Percentiles rank a stretch among this genome's conserved stretches.
phyloP scores from a whole-genome alignment of 306 rosid species.

The Glycine tomentella region DNA sequence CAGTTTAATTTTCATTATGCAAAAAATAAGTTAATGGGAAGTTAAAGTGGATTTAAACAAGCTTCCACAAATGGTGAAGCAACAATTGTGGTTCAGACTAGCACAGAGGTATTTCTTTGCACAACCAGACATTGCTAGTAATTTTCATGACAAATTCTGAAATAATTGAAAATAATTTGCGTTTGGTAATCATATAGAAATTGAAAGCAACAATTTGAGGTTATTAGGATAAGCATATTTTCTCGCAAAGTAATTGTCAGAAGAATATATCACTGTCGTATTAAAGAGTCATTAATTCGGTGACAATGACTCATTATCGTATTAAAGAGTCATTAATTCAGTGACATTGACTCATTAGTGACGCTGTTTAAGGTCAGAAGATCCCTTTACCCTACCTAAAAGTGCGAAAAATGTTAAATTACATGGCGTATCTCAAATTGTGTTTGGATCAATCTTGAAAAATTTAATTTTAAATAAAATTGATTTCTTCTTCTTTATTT shows the following conservation, averaged over 20 bases:
- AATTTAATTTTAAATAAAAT: too few species aligned
- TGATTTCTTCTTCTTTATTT: too few species aligned
- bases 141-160: not conserved
- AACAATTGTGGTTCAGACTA: not conserved
- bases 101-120: not conserved
- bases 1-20: too few species aligned
- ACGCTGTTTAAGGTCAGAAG: not conserved
- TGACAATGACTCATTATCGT: slow-evolving; percentile 19
- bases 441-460: too few species aligned
- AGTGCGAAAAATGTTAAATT: not conserved
- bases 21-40: too few species aligned
- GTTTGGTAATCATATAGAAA: slow-evolving; percentile 1
- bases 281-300: slow-evolving; percentile 13
- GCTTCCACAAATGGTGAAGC: slow-evolving; percentile 32
- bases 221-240: slow-evolving; percentile 1
- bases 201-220: slow-evolving; percentile 15
- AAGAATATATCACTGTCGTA: slow-evolving; percentile 17
- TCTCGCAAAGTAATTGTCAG: slow-evolving; percentile 19
- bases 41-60: not conserved
- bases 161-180: not conserved
- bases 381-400: not conserved
- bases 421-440: not conserved
- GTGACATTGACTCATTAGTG: slow-evolving; percentile 9
- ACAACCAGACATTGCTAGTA: not conserved
- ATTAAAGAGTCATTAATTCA: slow-evolving; percentile 6